Base-by-base conservation (phyloP, 139 green algal genomes). In the Diplosphaera chodatii region DNA sequence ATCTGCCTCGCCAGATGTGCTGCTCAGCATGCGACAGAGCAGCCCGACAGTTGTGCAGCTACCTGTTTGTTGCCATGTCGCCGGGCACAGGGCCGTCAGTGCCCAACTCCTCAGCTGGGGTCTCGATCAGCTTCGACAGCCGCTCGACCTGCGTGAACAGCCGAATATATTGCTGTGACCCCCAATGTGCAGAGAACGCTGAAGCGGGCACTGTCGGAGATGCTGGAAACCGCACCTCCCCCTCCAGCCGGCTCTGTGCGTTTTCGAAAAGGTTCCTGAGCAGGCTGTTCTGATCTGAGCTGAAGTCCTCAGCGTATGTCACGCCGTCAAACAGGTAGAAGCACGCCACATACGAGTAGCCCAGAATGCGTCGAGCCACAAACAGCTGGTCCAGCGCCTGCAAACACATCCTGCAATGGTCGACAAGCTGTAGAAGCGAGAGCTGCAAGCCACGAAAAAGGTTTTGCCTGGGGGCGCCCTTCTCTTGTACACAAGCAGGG, bases 241-340 rank as follows among this genome's bases (percentile, higher is more conserved):
- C 41, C 69, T 83, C 77, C 32, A 96, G 74, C 63, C 82, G 78
- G 77, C 89, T 76, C 80, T 97, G 91, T 63, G 91, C 85, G 78
- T 97, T 89, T 80, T 97, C 91, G 81, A 97, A 97, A 62, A 97
- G 82, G 56, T 88, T 77, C 80, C 94, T 85, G 69, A 95, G 93
- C 73, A 90, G 78, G 33, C 68, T 72, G 76, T 91, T 93, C 72
- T 90, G 72, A 59, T 85, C 75, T 3, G 79, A 64, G 0, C 64
- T 83, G 73, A 96, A 88, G 67, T 94, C 88, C 6, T 89, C 84
- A 40, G 64, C 41, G 71, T 91, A 96, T 74, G 89, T 83, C 31
- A 80, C 75, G 48, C 81, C 78, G 40, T 88, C 91, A 82, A 96
- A 97, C 79, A 96, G 89, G 76, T 91, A 96, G 83, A 86, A 97